Evolutionary conservation across 129 eudicot species (phyloP).

Genomic region (Lonicera japonica): DNA sequence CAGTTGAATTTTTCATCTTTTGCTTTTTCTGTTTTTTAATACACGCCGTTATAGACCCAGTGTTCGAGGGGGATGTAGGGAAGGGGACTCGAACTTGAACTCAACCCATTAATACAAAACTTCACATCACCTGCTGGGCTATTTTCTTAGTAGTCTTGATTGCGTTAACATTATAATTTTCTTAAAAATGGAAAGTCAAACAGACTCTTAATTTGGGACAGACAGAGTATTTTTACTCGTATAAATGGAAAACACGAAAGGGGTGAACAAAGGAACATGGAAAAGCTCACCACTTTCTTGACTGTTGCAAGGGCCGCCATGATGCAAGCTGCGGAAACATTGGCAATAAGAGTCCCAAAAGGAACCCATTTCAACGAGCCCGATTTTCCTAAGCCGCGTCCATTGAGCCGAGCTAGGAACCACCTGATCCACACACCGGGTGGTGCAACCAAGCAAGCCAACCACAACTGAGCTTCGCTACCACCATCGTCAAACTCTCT

Average conservation of each 20-base stretch:
- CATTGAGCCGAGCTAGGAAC: constrained; percentile 72
- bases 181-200: neutral
- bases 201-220: neutral
- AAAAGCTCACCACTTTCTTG: constrained; percentile 60
- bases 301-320: constrained; percentile 86
- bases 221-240: too few species aligned
- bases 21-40: too few species aligned
- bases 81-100: too few species aligned
- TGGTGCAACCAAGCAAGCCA: constrained; percentile 84
- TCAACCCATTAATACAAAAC: too few species aligned
- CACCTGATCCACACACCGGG: constrained; percentile 91
- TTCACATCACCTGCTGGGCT: too few species aligned
- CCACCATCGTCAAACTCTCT: constrained; percentile 47
- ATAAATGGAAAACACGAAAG: too few species aligned
- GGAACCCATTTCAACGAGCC: constrained; percentile 72
- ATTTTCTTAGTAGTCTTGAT: too few species aligned
- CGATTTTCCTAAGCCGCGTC: constrained; percentile 61
- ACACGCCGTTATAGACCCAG: too few species aligned
- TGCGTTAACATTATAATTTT: too few species aligned
- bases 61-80: too few species aligned
- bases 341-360: constrained; percentile 79
- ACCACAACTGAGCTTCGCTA: constrained; percentile 55
- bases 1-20: too few species aligned
- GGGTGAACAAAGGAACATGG: neutral
- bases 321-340: constrained; percentile 69